Evolutionary conservation across 139 green algal genomes (phyloP).

Genomic region (Closterium sp.): DNA sequence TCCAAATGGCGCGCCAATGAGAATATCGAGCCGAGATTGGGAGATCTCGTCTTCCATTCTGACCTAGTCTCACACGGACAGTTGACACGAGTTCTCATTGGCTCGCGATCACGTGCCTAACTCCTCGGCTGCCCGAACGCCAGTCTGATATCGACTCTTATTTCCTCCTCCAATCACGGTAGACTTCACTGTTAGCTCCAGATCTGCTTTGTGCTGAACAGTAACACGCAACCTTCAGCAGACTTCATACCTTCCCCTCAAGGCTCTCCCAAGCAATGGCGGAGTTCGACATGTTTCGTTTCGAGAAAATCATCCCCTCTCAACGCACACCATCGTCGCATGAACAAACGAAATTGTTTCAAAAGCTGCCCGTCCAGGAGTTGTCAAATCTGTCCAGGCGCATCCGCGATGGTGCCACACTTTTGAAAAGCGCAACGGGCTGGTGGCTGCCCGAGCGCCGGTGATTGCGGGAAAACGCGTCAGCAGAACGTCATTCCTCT

Average conservation of each 20-base stretch:
- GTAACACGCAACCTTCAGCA: too few species aligned
- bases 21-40: neutral
- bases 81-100: neutral
- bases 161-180: neutral
- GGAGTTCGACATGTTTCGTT: too few species aligned
- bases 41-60: neutral
- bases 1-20: neutral
- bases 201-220: neutral
- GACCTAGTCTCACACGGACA: neutral
- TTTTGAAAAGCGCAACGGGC: neutral
- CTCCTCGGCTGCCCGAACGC: neutral
- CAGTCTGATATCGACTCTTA: neutral
- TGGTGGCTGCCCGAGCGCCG: neutral
- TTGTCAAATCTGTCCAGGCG: too few species aligned
- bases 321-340: neutral
- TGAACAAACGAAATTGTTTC: neutral
- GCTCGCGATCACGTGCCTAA: too few species aligned
- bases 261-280: too few species aligned
- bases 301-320: neutral
- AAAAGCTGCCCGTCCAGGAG: neutral
- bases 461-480: neutral
- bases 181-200: neutral
- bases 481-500: neutral
- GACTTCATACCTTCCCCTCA: too few species aligned
- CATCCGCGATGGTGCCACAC: too few species aligned